Evolutionary conservation across 2,329 filamentous ascomycete species (phyloP), one percentile per base, ranked within the genome.

Genomic region (Phaeoacremonium minimum): DNA sequence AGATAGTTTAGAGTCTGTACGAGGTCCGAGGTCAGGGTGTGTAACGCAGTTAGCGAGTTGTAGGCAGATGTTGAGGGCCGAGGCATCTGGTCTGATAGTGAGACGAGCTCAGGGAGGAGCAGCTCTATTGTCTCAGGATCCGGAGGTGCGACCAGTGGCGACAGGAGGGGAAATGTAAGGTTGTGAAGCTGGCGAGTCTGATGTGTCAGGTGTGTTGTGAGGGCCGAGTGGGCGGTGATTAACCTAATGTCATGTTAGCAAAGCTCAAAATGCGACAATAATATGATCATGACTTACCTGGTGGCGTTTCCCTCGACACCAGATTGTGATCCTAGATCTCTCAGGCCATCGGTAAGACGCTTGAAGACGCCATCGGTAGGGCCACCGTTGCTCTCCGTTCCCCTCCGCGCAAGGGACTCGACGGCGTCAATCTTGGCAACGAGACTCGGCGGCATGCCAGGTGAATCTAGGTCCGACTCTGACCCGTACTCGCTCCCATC

Each of bases 1-100:
- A 98, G 71, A 47, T 88, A 85, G 49, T 87, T 88, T 32, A 98
- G 75, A 6, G 87, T 87, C 51, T 87, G 77, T 7, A 91, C 77
- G 18, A 91, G 67, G 43, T 89, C 85, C 17, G 77, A 69, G 0
- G 85, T 90, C 45, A 87, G 71, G 6, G 76, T 71, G 54, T 87
- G 82, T 35, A 91, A 71, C 15, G 77, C 73, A 40, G 80, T 73
- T 31, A 90, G 65, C 8, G 85, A 86, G 47, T 73, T 71, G 47
- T 85, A 74, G 1, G 79, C 78, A 12, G 74, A 53, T 43, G 83
- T 75, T 28, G 75, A 73, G 4, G 77, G 76, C 12, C 73, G 72
- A 4, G 86, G 84, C 65, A 90, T 80, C 42, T 74, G 69, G 41
- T 83, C 75, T 8, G 78, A 71, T 8, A 89, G 73, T 8, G 74